Percentiles rank a stretch among this genome's conserved stretches.
phyloP scores from a whole-genome alignment of 202 grass and related monocot species.

The Cymbopogon flexuosus region DNA sequence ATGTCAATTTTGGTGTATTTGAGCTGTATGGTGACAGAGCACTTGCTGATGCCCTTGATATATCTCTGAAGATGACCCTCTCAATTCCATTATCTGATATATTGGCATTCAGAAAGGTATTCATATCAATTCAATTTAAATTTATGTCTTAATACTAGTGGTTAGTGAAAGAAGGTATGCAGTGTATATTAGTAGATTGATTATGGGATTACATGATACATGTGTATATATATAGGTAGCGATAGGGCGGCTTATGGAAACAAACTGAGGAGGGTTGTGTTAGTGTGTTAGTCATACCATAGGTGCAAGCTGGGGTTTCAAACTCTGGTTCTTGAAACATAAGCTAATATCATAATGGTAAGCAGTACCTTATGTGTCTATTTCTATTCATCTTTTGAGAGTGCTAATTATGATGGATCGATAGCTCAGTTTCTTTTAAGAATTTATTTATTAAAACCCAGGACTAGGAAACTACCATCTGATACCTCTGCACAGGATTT shows the following conservation, averaged over 20 bases:
- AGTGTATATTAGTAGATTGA: neutral
- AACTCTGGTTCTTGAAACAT: neutral
- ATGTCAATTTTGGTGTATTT: slow-evolving; percentile 98
- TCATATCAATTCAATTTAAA: slow-evolving; percentile 15
- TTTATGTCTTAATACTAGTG: slow-evolving; percentile 22
- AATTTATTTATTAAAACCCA: neutral
- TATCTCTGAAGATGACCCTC: slow-evolving; percentile 95
- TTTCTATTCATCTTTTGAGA: slow-evolving; percentile 11
- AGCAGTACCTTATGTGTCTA: neutral
- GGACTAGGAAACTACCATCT: neutral
- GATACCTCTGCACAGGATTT: neutral
- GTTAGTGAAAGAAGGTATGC: neutral
- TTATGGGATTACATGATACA: neutral
- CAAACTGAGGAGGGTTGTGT: neutral
- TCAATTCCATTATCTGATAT: slow-evolving; percentile 83
- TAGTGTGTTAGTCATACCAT: neutral
- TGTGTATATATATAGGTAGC: neutral
- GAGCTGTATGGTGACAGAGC: slow-evolving; percentile 96
- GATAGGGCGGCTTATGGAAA: neutral
- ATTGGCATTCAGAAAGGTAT: slow-evolving; percentile 87
- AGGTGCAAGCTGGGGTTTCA: slow-evolving; percentile 8
- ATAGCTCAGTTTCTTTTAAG: neutral
- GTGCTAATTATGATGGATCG: neutral
- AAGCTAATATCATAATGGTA: slow-evolving; percentile 16
- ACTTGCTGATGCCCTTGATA: slow-evolving; percentile 87